phyloP scores from a whole-genome alignment of 768 basidiomycete genomes.

The Psilocybe sp. region DNA sequence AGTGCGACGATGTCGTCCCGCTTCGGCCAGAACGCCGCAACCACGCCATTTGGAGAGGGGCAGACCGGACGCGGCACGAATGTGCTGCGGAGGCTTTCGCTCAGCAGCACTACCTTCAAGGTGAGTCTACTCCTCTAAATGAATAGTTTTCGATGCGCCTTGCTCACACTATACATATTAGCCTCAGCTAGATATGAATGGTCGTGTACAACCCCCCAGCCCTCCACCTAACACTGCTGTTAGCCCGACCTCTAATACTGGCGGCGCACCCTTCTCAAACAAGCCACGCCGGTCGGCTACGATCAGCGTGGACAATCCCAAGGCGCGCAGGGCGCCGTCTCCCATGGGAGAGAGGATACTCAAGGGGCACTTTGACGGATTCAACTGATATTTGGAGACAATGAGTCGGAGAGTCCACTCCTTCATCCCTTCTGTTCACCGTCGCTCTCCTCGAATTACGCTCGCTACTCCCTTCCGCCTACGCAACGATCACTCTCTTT shows the following conservation, averaged over 20 bases:
- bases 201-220: slow-evolving; percentile 34
- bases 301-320: slow-evolving; percentile 39
- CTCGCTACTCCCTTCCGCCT: slow-evolving; percentile 7
- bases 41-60: slow-evolving; percentile 38
- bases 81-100: slow-evolving; percentile 71
- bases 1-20: slow-evolving; percentile 55
- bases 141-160: slow-evolving; percentile 13
- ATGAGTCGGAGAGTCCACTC: no score
- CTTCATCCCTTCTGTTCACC: no score
- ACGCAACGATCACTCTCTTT: slow-evolving; percentile 1
- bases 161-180: slow-evolving; percentile 13
- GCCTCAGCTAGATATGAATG: slow-evolving; percentile 26
- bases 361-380: slow-evolving; percentile 89
- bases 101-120: slow-evolving; percentile 57
- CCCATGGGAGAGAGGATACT: slow-evolving; percentile 91
- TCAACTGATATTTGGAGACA: slow-evolving; percentile 74
- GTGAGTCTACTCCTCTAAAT: slow-evolving; percentile 35
- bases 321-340: slow-evolving; percentile 68
- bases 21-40: slow-evolving; percentile 43
- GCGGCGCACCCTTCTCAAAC: slow-evolving; percentile 25
- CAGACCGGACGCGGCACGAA: slow-evolving; percentile 67
- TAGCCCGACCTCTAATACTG: slow-evolving; percentile 28
- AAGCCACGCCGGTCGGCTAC: slow-evolving; percentile 61
- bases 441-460: no score
- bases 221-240: slow-evolving; percentile 54